Conservation (phyloP, 257 asterid species). For the Plantago major region DNA sequence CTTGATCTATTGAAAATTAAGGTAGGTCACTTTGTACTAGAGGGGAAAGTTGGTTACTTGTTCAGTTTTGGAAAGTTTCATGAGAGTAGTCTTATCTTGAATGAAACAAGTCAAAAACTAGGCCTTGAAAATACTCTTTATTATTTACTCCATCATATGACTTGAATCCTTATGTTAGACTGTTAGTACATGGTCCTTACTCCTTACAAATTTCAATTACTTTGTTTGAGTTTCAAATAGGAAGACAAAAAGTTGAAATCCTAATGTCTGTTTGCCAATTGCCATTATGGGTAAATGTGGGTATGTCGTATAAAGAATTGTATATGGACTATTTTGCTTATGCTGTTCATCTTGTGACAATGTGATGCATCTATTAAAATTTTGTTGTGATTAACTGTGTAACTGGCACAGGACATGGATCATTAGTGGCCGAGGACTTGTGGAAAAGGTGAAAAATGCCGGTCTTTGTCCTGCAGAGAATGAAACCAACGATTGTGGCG, state of each 20-base stretch:
- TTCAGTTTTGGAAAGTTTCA: background rate
- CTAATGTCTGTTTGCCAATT: background rate
- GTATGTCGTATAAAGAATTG: too few species aligned
- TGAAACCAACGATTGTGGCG: slow-evolving; percentile 69
- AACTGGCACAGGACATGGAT: slow-evolving; percentile 67
- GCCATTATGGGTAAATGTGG: background rate
- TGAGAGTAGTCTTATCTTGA: too few species aligned
- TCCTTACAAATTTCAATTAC: background rate
- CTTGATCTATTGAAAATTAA: too few species aligned
- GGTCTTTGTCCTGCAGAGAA: slow-evolving; percentile 37
- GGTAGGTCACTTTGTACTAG: too few species aligned
- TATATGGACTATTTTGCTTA: too few species aligned
- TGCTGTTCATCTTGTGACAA: background rate
- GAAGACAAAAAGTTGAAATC: background rate
- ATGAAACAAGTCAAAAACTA: too few species aligned
- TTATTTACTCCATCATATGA: too few species aligned
- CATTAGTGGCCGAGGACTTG: slow-evolving; percentile 60
- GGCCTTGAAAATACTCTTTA: too few species aligned
- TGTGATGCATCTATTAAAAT: background rate
- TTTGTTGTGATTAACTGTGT: background rate
- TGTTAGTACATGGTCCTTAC: too few species aligned
- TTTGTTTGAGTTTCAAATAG: background rate
- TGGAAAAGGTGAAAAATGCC: slow-evolving; percentile 71
- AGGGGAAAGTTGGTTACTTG: too few species aligned
- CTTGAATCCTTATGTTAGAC: background rate